phyloP scores from a whole-genome alignment of 495 filamentous ascomycete species.

The Viridothelium virens region DNA sequence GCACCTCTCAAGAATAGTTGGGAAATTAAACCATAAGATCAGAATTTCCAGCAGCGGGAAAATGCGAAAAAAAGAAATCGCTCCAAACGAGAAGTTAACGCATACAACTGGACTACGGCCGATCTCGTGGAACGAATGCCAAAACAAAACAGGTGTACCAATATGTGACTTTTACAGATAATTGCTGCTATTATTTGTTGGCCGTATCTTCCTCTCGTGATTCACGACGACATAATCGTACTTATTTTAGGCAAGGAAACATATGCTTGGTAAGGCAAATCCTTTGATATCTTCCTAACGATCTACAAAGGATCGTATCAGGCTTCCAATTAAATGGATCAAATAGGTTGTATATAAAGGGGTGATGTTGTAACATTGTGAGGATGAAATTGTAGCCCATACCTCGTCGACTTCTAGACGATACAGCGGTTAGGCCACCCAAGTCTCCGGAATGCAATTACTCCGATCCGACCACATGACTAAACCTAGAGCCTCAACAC shows the following conservation, averaged over 20 bases:
- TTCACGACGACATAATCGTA: neutral
- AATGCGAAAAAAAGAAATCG: neutral
- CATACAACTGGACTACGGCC: neutral
- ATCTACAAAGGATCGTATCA: neutral
- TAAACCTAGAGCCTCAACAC: neutral
- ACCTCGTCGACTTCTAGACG: neutral
- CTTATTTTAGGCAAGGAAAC: neutral
- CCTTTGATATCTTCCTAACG: slow-evolving; percentile 1
- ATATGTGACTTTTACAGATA: neutral
- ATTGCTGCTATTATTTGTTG: neutral
- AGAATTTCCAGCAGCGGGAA: neutral
- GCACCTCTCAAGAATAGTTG: neutral
- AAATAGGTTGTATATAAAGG: neutral
- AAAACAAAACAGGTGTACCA: neutral
- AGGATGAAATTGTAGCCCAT: neutral
- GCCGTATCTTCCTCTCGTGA: neutral
- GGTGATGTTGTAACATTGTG: neutral
- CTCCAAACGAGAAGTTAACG: neutral
- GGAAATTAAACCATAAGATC: neutral
- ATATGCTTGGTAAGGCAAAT: neutral
- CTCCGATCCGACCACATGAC: neutral
- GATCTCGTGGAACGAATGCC: neutral
- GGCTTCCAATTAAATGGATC: neutral
- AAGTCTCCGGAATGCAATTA: neutral
- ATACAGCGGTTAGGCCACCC: neutral